Base-by-base conservation (phyloP, 2,329 filamentous ascomycete genomes). In the Fragosphaeria purpurea region DNA sequence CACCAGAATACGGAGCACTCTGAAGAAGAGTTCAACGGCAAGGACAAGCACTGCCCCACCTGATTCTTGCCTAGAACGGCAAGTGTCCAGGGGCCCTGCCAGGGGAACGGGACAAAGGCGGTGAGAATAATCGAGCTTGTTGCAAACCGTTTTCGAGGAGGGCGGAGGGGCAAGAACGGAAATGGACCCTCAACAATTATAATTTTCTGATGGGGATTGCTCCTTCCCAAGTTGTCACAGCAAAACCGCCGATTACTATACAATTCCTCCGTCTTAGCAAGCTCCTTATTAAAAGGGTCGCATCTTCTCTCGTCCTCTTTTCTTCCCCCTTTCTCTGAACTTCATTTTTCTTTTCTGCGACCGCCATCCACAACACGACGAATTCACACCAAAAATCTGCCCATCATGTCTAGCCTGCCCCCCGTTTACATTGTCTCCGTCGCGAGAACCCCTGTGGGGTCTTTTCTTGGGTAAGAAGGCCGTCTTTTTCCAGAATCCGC, bases 371-470 rank as follows among this genome's bases (percentile, higher is more conserved):
- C 22, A 13, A 5, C 34, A 10, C 35, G 34, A 9, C 48, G 30
- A 50, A 32, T 32, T 41, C 34, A 13, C 22, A 31, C 34, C 37
- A 43, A 46, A 13, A 35, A 33, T 32, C 11, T 42, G 35, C 57
- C 50, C 70, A 80, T 61, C 54, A 94, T 94, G 87, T 77, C 88
- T 65, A 80, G 80, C 60, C 79, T 90, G 57, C 85, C 88, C 58
- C 79, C 89, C 53, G 91, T 98, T 59, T 98, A 98, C 74, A 96
- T 98, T 64, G 89, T 96, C 65, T 93, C 93, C 53, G 85, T 83
- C 57, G 87, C 82, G 63, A 82, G 90, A 70, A 98, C 93, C 58
- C 93, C 93, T 48, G 78, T 95, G 58, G 93, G 93, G 62, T 90
- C 87, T 58, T 98, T 98, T 73, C 80, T 95, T 63, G 93, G 93